These are phyloP conservation scores for Phytopythium cucurbitacearum DNA, from an alignment of 352 stramenopile species.

Conservation along the genomic window DNA sequence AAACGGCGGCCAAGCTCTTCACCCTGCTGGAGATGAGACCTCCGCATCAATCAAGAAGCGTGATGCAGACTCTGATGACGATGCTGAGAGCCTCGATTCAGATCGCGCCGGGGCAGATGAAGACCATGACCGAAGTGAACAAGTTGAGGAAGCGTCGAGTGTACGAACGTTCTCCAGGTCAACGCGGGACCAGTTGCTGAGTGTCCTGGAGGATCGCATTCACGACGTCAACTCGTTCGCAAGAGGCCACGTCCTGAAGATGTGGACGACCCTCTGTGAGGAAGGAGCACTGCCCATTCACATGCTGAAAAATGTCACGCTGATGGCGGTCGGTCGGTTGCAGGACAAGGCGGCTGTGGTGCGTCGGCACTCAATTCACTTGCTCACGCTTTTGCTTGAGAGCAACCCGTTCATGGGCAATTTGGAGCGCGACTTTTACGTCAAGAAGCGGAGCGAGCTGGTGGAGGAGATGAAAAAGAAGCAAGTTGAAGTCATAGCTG, in stretches of 20 bases:
- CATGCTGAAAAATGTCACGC: conserved; percentile 70
- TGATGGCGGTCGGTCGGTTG: conserved; percentile 83
- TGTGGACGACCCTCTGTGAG: conserved; percentile 84
- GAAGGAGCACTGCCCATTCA: conserved; percentile 85
- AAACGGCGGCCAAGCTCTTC: conserved; percentile 23
- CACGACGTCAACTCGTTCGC: conserved; percentile 93
- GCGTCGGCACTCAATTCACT: conserved; percentile 78
- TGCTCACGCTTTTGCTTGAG: conserved; percentile 89
- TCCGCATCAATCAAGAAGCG: conserved; percentile 10
- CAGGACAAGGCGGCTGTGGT: conserved; percentile 94
- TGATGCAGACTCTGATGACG: conserved; percentile 14
- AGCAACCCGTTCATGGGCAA: conserved; percentile 94
- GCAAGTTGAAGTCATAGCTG: conserved; percentile 72
- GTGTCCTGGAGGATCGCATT: conserved; percentile 87
- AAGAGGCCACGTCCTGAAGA: conserved; percentile 88
- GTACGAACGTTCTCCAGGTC: conserved; percentile 49
- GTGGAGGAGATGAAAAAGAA: conserved; percentile 57
- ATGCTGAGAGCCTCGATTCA: conserved; percentile 19
- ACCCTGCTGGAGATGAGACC: conserved; percentile 8
- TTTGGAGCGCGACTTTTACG: conserved; percentile 82
- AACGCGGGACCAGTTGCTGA: conserved; percentile 75
- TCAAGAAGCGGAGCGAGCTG: conserved; percentile 73
- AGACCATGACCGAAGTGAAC: conserved; percentile 9
- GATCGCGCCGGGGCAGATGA: conserved; percentile 17
- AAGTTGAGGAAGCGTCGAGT: conserved; percentile 1